Conservation (phyloP, 2,329 filamentous ascomycete genomes). For the Dothistroma pini region DNA sequence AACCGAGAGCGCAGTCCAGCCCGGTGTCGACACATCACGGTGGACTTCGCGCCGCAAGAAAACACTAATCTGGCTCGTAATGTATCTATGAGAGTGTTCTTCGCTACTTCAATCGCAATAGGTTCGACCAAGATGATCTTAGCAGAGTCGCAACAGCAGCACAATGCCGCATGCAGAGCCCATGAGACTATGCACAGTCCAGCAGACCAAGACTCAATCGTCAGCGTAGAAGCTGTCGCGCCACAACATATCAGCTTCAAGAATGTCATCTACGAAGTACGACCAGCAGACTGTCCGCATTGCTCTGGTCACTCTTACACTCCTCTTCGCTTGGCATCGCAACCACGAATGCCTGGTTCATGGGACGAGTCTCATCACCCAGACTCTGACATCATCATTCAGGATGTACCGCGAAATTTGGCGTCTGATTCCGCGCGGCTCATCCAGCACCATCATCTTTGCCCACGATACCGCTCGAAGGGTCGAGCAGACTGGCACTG, state of each 20-base stretch:
- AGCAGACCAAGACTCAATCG: neutral
- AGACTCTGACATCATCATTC: neutral
- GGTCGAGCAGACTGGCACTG: neutral
- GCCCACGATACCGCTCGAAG: neutral
- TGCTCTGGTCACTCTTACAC: neutral
- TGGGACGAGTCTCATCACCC: neutral
- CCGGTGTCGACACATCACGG: neutral
- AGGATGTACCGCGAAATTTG: neutral
- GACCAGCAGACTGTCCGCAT: neutral
- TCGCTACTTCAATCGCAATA: neutral
- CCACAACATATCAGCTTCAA: neutral
- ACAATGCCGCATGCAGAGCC: neutral
- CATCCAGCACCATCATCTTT: neutral
- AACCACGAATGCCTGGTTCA: neutral
- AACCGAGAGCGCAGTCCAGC: neutral
- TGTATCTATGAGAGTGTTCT: neutral
- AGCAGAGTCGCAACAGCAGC: neutral
- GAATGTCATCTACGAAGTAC: slow-evolving; percentile 1
- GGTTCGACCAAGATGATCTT: neutral
- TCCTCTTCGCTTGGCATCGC: neutral
- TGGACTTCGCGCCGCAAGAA: neutral
- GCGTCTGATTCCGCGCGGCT: neutral
- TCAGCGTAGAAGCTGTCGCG: neutral
- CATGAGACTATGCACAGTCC: neutral
- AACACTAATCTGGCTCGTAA: neutral